These are phyloP conservation scores for Fusarium multiceps DNA, from an alignment of 2,329 filamentous ascomycete species.

Conservation along the genomic window DNA sequence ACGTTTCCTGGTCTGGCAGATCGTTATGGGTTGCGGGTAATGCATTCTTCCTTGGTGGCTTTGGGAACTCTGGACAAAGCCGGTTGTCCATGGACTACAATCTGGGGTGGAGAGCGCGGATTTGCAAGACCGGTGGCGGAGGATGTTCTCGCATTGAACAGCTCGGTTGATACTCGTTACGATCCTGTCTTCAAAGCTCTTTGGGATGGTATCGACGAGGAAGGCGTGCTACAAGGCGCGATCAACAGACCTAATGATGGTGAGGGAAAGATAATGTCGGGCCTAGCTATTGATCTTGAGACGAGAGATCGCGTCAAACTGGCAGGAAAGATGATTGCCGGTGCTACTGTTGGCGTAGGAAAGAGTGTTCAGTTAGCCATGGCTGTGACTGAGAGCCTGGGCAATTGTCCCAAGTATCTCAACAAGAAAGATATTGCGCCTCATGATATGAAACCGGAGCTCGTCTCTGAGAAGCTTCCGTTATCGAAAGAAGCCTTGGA, in stretches of 20 bases:
- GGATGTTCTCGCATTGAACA: slow-evolving; percentile 72
- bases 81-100: slow-evolving; percentile 77
- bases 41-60: slow-evolving; percentile 74
- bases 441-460: slow-evolving; percentile 59
- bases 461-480: slow-evolving; percentile 56
- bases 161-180: slow-evolving; percentile 66
- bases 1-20: slow-evolving; percentile 72
- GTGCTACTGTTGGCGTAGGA: slow-evolving; percentile 58
- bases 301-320: slow-evolving; percentile 77
- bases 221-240: slow-evolving; percentile 48
- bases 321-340: slow-evolving; percentile 75
- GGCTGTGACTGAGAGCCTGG: slow-evolving; percentile 76
- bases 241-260: slow-evolving; percentile 55
- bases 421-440: slow-evolving; percentile 75
- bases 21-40: slow-evolving; percentile 70
- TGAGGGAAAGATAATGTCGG: slow-evolving; percentile 56
- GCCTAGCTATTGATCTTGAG: slow-evolving; percentile 66
- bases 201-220: slow-evolving; percentile 61
- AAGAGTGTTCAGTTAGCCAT: slow-evolving; percentile 69
- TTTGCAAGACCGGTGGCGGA: slow-evolving; percentile 73
- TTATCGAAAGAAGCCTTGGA: slow-evolving; percentile 66
- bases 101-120: slow-evolving; percentile 80
- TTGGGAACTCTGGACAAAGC: slow-evolving; percentile 76
- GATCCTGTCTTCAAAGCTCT: slow-evolving; percentile 79
- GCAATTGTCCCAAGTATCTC: slow-evolving; percentile 89